phyloP scores from a whole-genome alignment of 140 eudicot genomes.

The Cichorium intybus region DNA sequence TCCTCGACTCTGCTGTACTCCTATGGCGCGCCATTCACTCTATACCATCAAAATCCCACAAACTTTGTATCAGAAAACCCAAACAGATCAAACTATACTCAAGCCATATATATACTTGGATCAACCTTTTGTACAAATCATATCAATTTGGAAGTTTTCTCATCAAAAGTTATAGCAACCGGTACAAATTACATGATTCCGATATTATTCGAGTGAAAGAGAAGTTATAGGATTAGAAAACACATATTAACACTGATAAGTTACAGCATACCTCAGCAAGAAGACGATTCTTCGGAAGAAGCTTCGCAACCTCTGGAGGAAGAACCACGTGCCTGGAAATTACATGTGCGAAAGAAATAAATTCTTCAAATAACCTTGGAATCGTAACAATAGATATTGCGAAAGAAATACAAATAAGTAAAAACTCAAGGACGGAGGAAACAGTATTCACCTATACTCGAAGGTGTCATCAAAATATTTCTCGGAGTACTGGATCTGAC shows the following conservation, averaged over 20 bases:
- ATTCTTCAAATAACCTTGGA: background rate
- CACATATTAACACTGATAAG: background rate
- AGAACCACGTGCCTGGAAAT: slow-evolving; percentile 86
- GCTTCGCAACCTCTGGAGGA: slow-evolving; percentile 91
- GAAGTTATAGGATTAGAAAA: background rate
- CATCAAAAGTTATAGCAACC: no score
- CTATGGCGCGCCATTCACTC: slow-evolving; percentile 98
- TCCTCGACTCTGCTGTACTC: slow-evolving; percentile 98
- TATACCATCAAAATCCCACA: slow-evolving; percentile 20
- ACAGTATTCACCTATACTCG: slow-evolving; percentile 68
- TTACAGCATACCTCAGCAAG: slow-evolving; percentile 47
- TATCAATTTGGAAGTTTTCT: no score
- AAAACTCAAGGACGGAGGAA: background rate
- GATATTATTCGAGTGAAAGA: background rate
- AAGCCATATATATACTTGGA: no score
- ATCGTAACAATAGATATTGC: background rate
- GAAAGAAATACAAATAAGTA: background rate
- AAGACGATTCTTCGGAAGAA: slow-evolving; percentile 93
- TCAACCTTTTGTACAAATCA: no score
- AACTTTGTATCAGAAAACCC: no score
- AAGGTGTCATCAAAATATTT: slow-evolving; percentile 88
- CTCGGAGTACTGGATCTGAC: slow-evolving; percentile 98
- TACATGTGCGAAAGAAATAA: background rate
- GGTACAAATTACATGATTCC: no score
- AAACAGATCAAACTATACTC: no score